phyloP scores from a whole-genome alignment of 495 filamentous ascomycete species.

The Apiosordaria backusii region DNA sequence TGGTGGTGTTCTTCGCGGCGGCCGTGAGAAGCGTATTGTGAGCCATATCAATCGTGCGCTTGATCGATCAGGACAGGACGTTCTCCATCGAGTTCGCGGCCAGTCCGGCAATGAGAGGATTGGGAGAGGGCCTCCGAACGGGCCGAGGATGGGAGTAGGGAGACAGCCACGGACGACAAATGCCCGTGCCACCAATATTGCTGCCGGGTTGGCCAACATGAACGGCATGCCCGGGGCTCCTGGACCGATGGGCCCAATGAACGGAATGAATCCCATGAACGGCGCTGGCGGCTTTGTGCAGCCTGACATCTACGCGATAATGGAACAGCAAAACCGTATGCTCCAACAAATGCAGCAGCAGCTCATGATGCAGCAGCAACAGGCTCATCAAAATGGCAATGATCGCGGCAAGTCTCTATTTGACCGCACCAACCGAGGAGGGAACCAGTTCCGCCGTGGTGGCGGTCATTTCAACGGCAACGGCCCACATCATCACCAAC shows the following conservation, averaged over 20 bases:
- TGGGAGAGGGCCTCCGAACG: conserved; percentile 67
- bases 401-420: conserved; percentile 64
- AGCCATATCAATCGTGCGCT: conserved; percentile 85
- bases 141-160: conserved; percentile 57
- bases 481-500: conserved; percentile 28
- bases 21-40: conserved; percentile 72
- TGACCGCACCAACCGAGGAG: conserved; percentile 59
- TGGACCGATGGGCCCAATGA: conserved; percentile 31
- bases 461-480: conserved; percentile 35
- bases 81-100: conserved; percentile 76
- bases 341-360: conserved; percentile 64
- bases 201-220: conserved; percentile 41
- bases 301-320: conserved; percentile 75
- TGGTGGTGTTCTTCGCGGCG: conserved; percentile 42
- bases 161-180: conserved; percentile 52
- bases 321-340: conserved; percentile 86
- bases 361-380: conserved; percentile 59
- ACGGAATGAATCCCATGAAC: conserved; percentile 40
- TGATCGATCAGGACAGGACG: conserved; percentile 68
- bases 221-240: conserved; percentile 33
- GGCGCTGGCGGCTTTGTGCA: conserved; percentile 44
- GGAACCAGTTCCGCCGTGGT: conserved; percentile 33
- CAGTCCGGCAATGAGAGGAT: conserved; percentile 72
- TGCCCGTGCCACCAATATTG: conserved; percentile 40
- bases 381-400: conserved; percentile 37